A percentile compares a stretch with the other conserved stretches of the same genome.
These are phyloP conservation scores for Ogataea henricii DNA, from an alignment of 805 yeast genomes.

Conservation along the genomic window DNA sequence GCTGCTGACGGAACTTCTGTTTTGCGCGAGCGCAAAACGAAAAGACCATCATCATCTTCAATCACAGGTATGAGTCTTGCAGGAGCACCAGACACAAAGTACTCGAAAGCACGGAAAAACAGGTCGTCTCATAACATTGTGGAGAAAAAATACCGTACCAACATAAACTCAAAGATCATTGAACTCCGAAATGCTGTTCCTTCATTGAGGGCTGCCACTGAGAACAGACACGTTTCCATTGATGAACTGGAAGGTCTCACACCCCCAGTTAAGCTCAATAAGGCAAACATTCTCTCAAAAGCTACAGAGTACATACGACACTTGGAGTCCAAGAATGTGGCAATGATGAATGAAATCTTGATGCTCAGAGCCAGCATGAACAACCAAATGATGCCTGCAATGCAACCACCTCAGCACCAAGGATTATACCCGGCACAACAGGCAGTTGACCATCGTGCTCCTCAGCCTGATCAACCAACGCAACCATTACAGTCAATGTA, in stretches of 20 bases:
- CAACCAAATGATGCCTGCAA: slow-evolving; percentile 15
- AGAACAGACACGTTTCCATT: slow-evolving; percentile 33
- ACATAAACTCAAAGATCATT: slow-evolving; percentile 69
- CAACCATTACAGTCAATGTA: slow-evolving; percentile 10
- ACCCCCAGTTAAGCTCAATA: slow-evolving; percentile 74
- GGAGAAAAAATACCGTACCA: slow-evolving; percentile 78
- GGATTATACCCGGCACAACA: background rate
- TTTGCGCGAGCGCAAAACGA: slow-evolving; percentile 8
- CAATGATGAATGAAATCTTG: slow-evolving; percentile 53
- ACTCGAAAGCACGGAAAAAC: slow-evolving; percentile 48
- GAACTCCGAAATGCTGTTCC: slow-evolving; percentile 80
- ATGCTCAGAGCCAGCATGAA: slow-evolving; percentile 39
- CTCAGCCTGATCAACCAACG: slow-evolving; percentile 8
- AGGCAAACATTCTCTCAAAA: slow-evolving; percentile 75
- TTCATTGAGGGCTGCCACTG: slow-evolving; percentile 61
- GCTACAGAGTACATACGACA: slow-evolving; percentile 81
- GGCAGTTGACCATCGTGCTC: background rate
- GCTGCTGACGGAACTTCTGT: slow-evolving; percentile 4
- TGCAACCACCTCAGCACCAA: slow-evolving; percentile 10
- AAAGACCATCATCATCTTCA: background rate
- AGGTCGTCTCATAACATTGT: slow-evolving; percentile 76
- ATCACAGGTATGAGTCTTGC: background rate
- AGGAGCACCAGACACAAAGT: slow-evolving; percentile 17
- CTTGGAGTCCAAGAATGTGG: slow-evolving; percentile 59
- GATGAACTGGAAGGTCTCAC: slow-evolving; percentile 70